Evolutionary conservation across 1,284 basidiomycete genomes (phyloP).

Genomic region (Bondarzewia mesenterica): DNA sequence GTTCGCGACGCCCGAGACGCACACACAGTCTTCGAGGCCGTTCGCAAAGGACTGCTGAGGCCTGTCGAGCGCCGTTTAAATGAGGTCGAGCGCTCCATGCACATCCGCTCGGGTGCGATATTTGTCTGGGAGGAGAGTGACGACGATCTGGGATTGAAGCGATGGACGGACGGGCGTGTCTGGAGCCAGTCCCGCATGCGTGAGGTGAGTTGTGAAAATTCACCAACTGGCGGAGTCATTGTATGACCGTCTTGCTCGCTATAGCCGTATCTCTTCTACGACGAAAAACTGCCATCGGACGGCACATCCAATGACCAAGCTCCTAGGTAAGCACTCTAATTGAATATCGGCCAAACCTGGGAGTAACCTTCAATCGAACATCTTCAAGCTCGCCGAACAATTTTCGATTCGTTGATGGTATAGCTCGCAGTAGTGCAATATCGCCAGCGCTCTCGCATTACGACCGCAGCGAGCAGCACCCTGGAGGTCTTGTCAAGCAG

Average conservation of each 20-base stretch:
- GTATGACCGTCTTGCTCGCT: constrained; percentile 5
- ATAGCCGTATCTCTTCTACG: constrained; percentile 60
- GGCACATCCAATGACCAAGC: constrained; percentile 24
- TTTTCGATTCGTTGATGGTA: constrained; percentile 52
- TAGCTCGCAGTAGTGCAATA: constrained; percentile 35
- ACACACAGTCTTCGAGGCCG: constrained; percentile 51
- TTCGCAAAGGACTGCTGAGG: constrained; percentile 42
- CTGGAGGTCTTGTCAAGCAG: constrained; percentile 51
- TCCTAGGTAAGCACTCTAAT: constrained; percentile 27
- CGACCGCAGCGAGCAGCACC: constrained; percentile 44
- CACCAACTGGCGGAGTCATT: neutral
- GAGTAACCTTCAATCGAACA: constrained; percentile 11
- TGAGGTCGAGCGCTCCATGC: constrained; percentile 46
- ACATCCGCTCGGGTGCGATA: constrained; percentile 51
- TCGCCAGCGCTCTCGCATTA: constrained; percentile 53
- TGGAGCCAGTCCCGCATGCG: constrained; percentile 62
- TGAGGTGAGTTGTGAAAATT: constrained; percentile 31
- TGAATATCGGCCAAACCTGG: neutral
- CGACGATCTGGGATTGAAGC: constrained; percentile 50
- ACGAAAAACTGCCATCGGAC: constrained; percentile 47
- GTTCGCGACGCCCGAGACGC: constrained; percentile 57
- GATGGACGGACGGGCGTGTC: constrained; percentile 59
- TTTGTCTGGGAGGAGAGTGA: constrained; percentile 64
- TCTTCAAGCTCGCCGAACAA: constrained; percentile 30
- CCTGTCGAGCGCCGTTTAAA: constrained; percentile 47